Base-by-base conservation (phyloP, 2,329 filamentous ascomycete genomes). In the Aspergillus brasiliensis region DNA sequence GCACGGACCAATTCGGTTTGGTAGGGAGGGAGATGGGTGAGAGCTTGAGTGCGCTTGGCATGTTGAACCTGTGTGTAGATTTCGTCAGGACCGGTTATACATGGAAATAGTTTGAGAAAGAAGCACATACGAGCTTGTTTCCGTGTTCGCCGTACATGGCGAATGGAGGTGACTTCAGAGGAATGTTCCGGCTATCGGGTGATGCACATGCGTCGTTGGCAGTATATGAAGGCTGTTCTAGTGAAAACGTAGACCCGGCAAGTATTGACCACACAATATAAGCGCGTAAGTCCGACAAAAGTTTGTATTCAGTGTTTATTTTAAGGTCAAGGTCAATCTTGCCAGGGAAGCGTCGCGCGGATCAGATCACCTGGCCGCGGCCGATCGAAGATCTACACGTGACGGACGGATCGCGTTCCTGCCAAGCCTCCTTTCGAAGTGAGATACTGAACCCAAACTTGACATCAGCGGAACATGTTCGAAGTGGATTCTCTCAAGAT, bases 41-140 rank as follows among this genome's bases (percentile, higher is more conserved):
- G 86, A 65, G 91, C 90, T 77, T 95, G 92, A 17, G 91, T 96
- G 73, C 95, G 88, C 83, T 98, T 98, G 75, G 95, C 95, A 82
- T 98, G 91, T 82, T 94, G 90, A 69, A 96, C 93, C 91, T 97
- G 65, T 58, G 44, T 27, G 31, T 19, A 15, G 55, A 46, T 28
- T 61, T 37, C 49, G 51, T 51, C 56, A 23, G 44, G 5, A 37
- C 34, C 15, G 7, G 38, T 21, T 11, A 21, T 17, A 21, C 55
- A n/a, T 21, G n/a, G 21, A 37, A 34, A 13, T 13, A 19, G 37
- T 7, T 5, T 25, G 34, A 11, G 17, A 7, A 40, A 55, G 47
- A 48, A 40, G 66, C 46, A 34, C 80, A 70, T 78, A 94, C 91
- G 78, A 97, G 80, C 78, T 96, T 96, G 75, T 92, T 90, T 53